A percentile compares a stretch with the other conserved stretches of the same genome.
phyloP scores from a whole-genome alignment of 768 basidiomycete genomes.

The Solioccasus polychromus region DNA sequence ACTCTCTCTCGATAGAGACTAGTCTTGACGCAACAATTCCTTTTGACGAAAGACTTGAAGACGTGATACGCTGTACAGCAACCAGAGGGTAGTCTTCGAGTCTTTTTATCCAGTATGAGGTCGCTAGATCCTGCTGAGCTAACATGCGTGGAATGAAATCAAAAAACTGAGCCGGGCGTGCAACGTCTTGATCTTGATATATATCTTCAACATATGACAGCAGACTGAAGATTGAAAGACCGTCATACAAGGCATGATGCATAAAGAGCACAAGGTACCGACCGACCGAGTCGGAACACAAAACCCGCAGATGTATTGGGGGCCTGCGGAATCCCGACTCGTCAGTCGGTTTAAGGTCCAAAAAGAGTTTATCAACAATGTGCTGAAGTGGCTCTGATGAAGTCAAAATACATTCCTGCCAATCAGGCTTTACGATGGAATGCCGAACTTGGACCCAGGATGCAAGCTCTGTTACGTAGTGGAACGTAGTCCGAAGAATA shows the following conservation, averaged over 20 bases:
- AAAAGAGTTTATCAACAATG: constrained; percentile 10
- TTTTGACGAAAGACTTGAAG: constrained; percentile 8
- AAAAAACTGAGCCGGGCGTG: constrained; percentile 32
- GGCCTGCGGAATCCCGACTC: constrained; percentile 28
- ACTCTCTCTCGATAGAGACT: constrained; percentile 9
- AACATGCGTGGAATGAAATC: constrained; percentile 37
- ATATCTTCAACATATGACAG: constrained; percentile 30
- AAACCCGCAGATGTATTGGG: constrained; percentile 29
- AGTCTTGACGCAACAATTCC: constrained; percentile 10
- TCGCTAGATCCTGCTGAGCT: constrained; percentile 37
- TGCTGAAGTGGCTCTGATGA: constrained; percentile 9
- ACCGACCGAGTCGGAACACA: constrained; percentile 4
- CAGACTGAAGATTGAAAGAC: constrained; percentile 38
- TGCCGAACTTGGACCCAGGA: constrained; percentile 31
- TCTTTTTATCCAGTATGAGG: constrained; percentile 36
- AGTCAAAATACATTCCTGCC: constrained; percentile 19
- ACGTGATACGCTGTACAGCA: constrained; percentile 17
- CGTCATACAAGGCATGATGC: constrained; percentile 51
- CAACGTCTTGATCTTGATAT: constrained; percentile 25
- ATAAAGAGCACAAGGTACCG: constrained; percentile 37
- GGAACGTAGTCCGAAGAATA: constrained; percentile 48
- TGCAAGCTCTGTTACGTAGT: constrained; percentile 37
- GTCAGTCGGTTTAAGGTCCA: constrained; percentile 14
- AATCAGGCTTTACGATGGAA: constrained; percentile 19
- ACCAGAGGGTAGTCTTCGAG: constrained; percentile 24